Base-by-base conservation (phyloP, 768 basidiomycete genomes). In the Leucocoprinus sp. region DNA sequence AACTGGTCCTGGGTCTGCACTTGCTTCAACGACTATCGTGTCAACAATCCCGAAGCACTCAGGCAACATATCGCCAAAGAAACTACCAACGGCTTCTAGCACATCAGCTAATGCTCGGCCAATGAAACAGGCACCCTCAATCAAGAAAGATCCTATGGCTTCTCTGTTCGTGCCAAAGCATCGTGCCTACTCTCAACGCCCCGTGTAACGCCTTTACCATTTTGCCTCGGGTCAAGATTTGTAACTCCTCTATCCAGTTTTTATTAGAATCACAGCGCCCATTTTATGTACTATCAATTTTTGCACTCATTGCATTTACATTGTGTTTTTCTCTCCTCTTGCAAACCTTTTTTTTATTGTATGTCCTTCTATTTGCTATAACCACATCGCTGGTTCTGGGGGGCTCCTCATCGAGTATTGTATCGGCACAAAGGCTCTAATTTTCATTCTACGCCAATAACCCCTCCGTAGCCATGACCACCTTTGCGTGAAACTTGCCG, bases 81-180 rank as follows among this genome's bases (percentile, higher is more conserved):
- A 29, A 34, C 23, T 42, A 17, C 29, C 50, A 50, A 42, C 44
- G 37, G 27, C 50, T 37, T 36, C 55, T 39, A 51, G 55, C 11
- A 41, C 50, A 46, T 19, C 50, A 34, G 38, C 57, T 12, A 59
- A 66, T 37, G 31, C 61, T 33, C 61, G 62, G 23, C 61, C 64
- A 18, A 54, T 63, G 42, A 72, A 69, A 54, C 45, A 65, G 26
- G 61, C 66, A 8, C 52, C 64, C 49, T 49, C 65, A 36, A 55
- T 62, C 49, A 84, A 78, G 68, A 84, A 71, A 61, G 76, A 84
- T 58, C 80, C 78, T 18, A 77, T 78, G 75, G 64, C 67, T 41
- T 63, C 65, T 54, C 57, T 75, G 45, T 89, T 89, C 61, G 80
- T 88, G 60, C 85, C 85, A 42, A 88, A 85, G 61, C 82, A 80